These are phyloP conservation scores for Hura crepitans DNA, from an alignment of 441 rosid species.

Conservation along the genomic window DNA sequence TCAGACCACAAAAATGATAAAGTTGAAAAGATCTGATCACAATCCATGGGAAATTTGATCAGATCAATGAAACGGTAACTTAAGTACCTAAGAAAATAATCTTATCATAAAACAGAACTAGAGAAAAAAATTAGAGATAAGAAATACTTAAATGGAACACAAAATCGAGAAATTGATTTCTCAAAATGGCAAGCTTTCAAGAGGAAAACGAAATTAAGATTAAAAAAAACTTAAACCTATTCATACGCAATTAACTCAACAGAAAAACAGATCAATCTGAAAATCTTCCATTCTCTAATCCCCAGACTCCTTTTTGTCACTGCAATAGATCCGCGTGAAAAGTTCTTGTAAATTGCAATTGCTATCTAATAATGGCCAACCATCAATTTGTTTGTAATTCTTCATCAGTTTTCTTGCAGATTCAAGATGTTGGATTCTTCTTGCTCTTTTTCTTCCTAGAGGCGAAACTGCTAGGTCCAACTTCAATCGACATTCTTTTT, in stretches of 20 bases:
- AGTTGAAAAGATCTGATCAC: too few species aligned
- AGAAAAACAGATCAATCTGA: not conserved
- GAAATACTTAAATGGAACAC: not conserved
- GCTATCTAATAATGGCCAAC: not conserved
- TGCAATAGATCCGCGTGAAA: not conserved
- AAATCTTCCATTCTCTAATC: constrained; percentile 4
- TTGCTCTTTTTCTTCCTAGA: constrained; percentile 68
- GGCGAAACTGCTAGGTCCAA: constrained; percentile 60
- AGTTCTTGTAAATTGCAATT: not conserved
- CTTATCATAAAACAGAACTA: not conserved
- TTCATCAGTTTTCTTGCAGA: not conserved
- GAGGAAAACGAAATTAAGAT: not conserved
- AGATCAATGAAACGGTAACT: not conserved
- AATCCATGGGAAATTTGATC: too few species aligned
- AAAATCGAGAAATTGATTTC: not conserved
- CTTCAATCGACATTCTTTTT: constrained; percentile 69
- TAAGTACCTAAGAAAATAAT: not conserved
- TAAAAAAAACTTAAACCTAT: not conserved
- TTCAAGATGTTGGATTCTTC: constrained; percentile 31
- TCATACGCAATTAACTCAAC: not conserved
- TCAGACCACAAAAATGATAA: too few species aligned
- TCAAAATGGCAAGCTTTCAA: not conserved
- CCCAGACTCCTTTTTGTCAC: not conserved
- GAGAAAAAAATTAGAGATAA: not conserved
- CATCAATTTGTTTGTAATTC: not conserved